These are phyloP conservation scores for Vigna trinervia DNA, from an alignment of 306 rosid genomes.

Conservation along the genomic window DNA sequence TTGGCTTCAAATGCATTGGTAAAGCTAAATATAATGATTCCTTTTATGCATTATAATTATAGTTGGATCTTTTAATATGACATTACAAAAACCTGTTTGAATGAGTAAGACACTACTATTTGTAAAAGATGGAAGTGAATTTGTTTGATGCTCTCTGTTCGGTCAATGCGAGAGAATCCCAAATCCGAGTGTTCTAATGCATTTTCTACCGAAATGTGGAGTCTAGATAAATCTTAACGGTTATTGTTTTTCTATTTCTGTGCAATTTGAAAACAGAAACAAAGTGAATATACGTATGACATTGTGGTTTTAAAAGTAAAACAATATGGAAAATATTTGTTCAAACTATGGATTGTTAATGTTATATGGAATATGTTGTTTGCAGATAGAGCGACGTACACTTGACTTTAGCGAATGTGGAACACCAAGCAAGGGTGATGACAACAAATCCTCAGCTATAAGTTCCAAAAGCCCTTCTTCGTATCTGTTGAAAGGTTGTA, in stretches of 20 bases:
- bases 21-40: slow-evolving; percentile 26
- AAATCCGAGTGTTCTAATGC: not conserved
- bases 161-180: not conserved
- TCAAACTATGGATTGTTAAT: not conserved
- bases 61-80: not conserved
- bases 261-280: not conserved
- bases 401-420: slow-evolving; percentile 97
- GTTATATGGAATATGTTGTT: slow-evolving; percentile 18
- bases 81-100: not conserved
- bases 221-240: not conserved
- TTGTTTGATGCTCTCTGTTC: not conserved
- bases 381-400: slow-evolving; percentile 79
- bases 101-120: not conserved
- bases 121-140: too few species aligned
- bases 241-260: not conserved
- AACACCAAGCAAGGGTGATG: slow-evolving; percentile 73
- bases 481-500: slow-evolving; percentile 79
- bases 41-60: not conserved
- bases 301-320: too few species aligned
- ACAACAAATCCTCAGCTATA: slow-evolving; percentile 57
- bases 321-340: not conserved
- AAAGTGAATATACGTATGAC: too few species aligned
- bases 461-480: slow-evolving; percentile 73
- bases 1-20: slow-evolving; percentile 65
- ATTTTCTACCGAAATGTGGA: not conserved